Percentiles rank a stretch among this genome's conserved stretches.
Evolutionary conservation across 2,329 filamentous ascomycete species (phyloP).

Genomic region (Neopestalotiopsis sp.): DNA sequence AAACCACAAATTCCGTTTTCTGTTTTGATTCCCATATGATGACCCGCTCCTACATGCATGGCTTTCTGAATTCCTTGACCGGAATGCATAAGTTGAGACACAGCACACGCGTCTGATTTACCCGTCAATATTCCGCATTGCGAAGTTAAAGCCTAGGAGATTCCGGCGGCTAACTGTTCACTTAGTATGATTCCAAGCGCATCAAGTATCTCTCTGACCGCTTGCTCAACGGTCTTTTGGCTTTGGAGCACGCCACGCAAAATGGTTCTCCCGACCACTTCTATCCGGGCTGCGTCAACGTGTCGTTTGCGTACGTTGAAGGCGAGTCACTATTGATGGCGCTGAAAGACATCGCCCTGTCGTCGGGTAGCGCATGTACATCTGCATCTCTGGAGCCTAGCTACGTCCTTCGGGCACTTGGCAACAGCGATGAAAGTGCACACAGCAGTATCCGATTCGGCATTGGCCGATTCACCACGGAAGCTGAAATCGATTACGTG

Average conservation of each 20-base stretch:
- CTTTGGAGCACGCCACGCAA: conserved; percentile 89
- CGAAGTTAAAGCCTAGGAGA: not conserved
- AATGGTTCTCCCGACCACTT: conserved; percentile 85
- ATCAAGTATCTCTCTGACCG: conserved; percentile 84
- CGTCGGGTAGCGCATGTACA: conserved; percentile 95
- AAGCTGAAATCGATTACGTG: conserved; percentile 95
- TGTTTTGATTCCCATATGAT: conserved; percentile 61
- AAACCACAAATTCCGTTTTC: conserved; percentile 18
- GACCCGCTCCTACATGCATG: conserved; percentile 88
- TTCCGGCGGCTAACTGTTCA: conserved; percentile 23
- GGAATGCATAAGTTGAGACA: conserved; percentile 62
- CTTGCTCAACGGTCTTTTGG: conserved; percentile 79
- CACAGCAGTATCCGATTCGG: conserved; percentile 98
- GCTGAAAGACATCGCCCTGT: conserved; percentile 95
- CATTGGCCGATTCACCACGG: conserved; percentile 95
- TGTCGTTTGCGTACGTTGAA: conserved; percentile 98
- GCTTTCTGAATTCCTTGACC: conserved; percentile 82
- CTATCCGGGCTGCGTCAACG: conserved; percentile 97
- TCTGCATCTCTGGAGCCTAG: conserved; percentile 95
- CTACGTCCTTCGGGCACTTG: conserved; percentile 92
- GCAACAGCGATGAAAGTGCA: conserved; percentile 95
- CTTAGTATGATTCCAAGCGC: conserved; percentile 87
- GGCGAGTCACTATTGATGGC: conserved; percentile 98
- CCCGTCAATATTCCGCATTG: conserved; percentile 6
- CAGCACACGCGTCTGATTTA: conserved; percentile 71